phyloP scores from a whole-genome alignment of 495 filamentous ascomycete genomes.

The Hypomontagnella submonticulosa region DNA sequence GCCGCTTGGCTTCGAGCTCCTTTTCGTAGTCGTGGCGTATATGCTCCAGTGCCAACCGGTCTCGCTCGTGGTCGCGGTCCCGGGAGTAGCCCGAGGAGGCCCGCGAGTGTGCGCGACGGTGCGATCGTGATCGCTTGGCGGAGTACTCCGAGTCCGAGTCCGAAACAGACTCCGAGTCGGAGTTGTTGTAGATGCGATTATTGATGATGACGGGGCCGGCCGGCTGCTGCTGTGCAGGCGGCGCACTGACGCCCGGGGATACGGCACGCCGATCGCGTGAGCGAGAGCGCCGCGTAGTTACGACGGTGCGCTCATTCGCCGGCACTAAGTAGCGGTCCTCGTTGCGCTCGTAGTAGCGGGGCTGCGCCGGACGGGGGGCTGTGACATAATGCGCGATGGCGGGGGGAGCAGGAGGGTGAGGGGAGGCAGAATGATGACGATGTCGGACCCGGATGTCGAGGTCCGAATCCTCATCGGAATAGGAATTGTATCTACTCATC shows the following conservation, averaged over 20 bases:
- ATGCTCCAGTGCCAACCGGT: slow-evolving; percentile 38
- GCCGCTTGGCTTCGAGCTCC: slow-evolving; percentile 39
- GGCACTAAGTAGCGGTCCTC: slow-evolving; percentile 47
- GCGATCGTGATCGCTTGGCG: slow-evolving; percentile 32
- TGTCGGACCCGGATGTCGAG: slow-evolving; percentile 59
- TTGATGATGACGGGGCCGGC: slow-evolving; percentile 62
- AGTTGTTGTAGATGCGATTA: slow-evolving; percentile 58
- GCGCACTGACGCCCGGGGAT: slow-evolving; percentile 42
- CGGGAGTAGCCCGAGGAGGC: slow-evolving; percentile 42
- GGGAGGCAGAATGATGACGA: slow-evolving; percentile 44
- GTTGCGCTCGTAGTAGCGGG: slow-evolving; percentile 49
- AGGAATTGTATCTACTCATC: slow-evolving; percentile 65
- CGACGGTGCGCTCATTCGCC: slow-evolving; percentile 50
- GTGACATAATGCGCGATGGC: slow-evolving; percentile 55
- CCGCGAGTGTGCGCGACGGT: slow-evolving; percentile 37
- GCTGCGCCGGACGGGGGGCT: slow-evolving; percentile 49
- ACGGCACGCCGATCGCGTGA: slow-evolving; percentile 55
- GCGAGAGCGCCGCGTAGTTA: slow-evolving; percentile 52
- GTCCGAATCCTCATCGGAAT: slow-evolving; percentile 54
- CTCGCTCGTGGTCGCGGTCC: slow-evolving; percentile 27
- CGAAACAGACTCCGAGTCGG: slow-evolving; percentile 51
- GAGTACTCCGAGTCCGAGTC: slow-evolving; percentile 46
- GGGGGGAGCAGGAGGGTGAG: slow-evolving; percentile 44
- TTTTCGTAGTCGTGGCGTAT: slow-evolving; percentile 43
- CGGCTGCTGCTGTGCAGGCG: slow-evolving; percentile 29